Conservation (phyloP, 2,329 filamentous ascomycete genomes). For the Thelonectria olida region DNA sequence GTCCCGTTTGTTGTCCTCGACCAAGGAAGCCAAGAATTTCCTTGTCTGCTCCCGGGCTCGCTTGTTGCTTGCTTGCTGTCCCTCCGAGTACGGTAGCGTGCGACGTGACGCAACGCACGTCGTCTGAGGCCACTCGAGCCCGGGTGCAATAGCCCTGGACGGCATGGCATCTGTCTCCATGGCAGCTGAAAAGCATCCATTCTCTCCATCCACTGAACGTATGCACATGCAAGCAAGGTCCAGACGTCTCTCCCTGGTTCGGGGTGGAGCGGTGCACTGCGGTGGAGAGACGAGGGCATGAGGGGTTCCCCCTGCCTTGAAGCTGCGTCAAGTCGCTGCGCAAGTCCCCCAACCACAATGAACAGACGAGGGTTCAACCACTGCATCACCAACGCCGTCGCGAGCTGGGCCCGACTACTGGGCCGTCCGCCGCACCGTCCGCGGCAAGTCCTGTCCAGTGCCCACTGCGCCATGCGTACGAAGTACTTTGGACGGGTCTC, state of each 20-base stretch:
- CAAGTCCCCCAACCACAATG: conserved; percentile 15
- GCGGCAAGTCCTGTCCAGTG: conserved; percentile 16
- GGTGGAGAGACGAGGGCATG: neutral
- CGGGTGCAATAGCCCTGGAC: neutral
- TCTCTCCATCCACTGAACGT: conserved; percentile 1
- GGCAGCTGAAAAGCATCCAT: conserved; percentile 9
- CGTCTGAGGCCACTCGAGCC: conserved; percentile 5
- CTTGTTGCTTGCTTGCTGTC: neutral
- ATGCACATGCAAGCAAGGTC: conserved; percentile 21
- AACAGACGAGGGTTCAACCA: conserved; percentile 6
- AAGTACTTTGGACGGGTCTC: neutral
- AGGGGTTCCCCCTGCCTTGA: conserved; percentile 13
- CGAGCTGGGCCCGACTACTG: conserved; percentile 4
- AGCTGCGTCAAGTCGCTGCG: conserved; percentile 20
- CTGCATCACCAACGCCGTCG: conserved; percentile 10
- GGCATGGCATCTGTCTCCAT: conserved; percentile 6
- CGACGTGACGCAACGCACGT: conserved; percentile 5
- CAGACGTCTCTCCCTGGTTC: conserved; percentile 17
- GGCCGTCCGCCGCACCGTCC: conserved; percentile 6
- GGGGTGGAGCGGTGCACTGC: conserved; percentile 14
- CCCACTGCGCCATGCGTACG: conserved; percentile 9
- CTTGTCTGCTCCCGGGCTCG: conserved; percentile 4
- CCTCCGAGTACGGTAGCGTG: neutral
- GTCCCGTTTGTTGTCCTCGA: neutral
- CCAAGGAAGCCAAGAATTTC: neutral